Conservation (phyloP, 208 protist species). For the Blechomonas ayalai region DNA sequence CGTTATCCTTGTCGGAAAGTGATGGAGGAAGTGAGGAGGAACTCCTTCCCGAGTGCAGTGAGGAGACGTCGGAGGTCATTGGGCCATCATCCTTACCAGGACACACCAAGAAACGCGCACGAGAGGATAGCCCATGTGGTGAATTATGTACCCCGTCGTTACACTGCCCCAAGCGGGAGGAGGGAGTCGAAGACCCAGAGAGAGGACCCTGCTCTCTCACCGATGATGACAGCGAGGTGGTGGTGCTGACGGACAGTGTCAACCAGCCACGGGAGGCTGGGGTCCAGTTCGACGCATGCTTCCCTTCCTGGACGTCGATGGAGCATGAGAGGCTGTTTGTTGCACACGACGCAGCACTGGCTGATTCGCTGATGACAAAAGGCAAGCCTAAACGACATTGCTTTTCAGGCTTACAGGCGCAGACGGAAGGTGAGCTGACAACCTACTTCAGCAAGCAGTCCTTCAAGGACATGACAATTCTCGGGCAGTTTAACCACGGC, state of each 20-base stretch:
- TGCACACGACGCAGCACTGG: background rate
- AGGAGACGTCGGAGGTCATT: too few relatives aligned
- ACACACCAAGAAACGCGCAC: too few relatives aligned
- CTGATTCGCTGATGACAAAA: background rate
- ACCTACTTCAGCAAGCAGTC: constrained; percentile 67
- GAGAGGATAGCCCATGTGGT: too few relatives aligned
- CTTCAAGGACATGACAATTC: constrained; percentile 84
- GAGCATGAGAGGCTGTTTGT: too few relatives aligned
- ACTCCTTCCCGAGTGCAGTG: too few relatives aligned
- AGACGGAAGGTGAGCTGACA: constrained; percentile 56
- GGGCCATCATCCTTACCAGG: too few relatives aligned
- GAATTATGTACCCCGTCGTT: too few relatives aligned
- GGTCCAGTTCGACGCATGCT: constrained; percentile 14
- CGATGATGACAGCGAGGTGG: constrained; percentile 7
- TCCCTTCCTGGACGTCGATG: constrained; percentile 18
- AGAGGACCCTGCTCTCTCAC: too few relatives aligned
- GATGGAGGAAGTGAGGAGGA: too few relatives aligned
- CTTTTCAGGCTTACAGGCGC: constrained; percentile 37
- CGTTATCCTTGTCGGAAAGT: too few relatives aligned
- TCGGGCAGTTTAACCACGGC: constrained; percentile 94
- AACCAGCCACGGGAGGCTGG: constrained; percentile 18
- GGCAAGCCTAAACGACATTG: background rate
- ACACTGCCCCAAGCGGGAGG: too few relatives aligned
- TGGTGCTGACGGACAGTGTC: constrained; percentile 30
- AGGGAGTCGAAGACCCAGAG: too few relatives aligned